These are phyloP conservation scores for Cylindrodendrum hubeiense DNA, from an alignment of 2,329 filamentous ascomycete species.

Conservation along the genomic window DNA sequence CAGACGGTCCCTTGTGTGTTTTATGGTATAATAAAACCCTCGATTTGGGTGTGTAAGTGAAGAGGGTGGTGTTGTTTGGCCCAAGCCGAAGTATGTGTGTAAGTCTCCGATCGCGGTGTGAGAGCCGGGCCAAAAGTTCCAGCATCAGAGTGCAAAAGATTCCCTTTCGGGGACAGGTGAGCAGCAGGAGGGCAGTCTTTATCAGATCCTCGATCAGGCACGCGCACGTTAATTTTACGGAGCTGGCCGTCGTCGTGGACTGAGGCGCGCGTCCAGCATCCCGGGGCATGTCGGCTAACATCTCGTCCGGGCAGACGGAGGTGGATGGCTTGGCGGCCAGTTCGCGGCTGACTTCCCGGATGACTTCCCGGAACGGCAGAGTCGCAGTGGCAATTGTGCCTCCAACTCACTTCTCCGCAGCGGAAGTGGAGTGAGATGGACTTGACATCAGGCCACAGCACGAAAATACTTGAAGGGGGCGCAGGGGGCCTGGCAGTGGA, in stretches of 20 bases:
- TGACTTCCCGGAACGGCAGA: neutral
- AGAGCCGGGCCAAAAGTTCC: neutral
- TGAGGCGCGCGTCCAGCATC: conserved; percentile 10
- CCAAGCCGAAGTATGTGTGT: conserved; percentile 1
- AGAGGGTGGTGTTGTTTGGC: neutral
- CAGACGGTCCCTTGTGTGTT: neutral
- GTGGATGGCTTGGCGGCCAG: conserved; percentile 3
- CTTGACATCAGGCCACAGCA: conserved; percentile 21
- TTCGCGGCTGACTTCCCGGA: neutral
- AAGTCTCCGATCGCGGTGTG: neutral
- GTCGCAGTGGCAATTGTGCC: conserved; percentile 3
- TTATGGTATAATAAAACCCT: neutral
- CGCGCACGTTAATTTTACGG: conserved; percentile 17
- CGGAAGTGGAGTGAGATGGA: conserved; percentile 18
- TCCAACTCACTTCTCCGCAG: conserved; percentile 20
- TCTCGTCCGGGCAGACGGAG: conserved; percentile 29
- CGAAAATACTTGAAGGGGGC: conserved; percentile 2
- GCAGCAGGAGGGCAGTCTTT: conserved; percentile 3
- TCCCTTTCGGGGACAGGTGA: neutral
- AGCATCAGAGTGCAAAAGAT: neutral
- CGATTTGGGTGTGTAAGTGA: neutral
- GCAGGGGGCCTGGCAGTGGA: neutral
- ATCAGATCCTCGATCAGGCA: neutral
- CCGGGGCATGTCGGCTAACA: conserved; percentile 32
- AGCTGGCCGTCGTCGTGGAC: conserved; percentile 11